phyloP scores from a whole-genome alignment of 2,329 filamentous ascomycete genomes.

The Endothia cerciana region DNA sequence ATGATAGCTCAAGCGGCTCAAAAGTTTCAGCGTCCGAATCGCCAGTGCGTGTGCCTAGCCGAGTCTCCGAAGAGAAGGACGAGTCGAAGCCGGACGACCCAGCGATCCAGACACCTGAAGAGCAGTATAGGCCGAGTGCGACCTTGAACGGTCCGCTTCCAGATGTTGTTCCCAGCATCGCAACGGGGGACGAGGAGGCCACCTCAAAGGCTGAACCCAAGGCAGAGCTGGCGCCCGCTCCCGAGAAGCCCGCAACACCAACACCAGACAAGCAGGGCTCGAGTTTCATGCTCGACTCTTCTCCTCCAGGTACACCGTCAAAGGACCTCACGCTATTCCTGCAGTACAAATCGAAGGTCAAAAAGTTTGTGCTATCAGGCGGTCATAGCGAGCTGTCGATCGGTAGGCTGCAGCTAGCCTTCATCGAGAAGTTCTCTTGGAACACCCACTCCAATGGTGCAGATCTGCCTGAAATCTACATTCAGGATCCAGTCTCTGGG shows the following conservation, averaged over 20 bases:
- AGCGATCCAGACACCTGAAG: conserved; percentile 64
- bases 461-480: conserved; percentile 95
- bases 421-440: conserved; percentile 99
- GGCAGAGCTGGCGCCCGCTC: conserved; percentile 25
- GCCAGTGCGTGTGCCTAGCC: conserved; percentile 61
- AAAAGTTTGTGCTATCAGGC: conserved; percentile 89
- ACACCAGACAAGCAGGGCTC: conserved; percentile 54
- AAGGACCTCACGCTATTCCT: conserved; percentile 93
- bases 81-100: conserved; percentile 46
- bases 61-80: conserved; percentile 66
- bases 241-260: conserved; percentile 30
- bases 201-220: conserved; percentile 33
- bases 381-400: conserved; percentile 84
- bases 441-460: conserved; percentile 93
- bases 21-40: conserved; percentile 44
- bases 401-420: conserved; percentile 87
- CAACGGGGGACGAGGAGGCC: conserved; percentile 37
- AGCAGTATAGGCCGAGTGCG: conserved; percentile 63
- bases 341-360: conserved; percentile 96
- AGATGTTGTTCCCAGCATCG: conserved; percentile 48
- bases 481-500: conserved; percentile 92
- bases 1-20: conserved; percentile 46
- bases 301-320: conserved; percentile 67
- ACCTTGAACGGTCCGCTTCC: conserved; percentile 62
- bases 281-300: conserved; percentile 63